A percentile compares a stretch with the other conserved stretches of the same genome.
Evolutionary conservation across 345 rosid species (phyloP).

Genomic region (Cochlearia excelsa): DNA sequence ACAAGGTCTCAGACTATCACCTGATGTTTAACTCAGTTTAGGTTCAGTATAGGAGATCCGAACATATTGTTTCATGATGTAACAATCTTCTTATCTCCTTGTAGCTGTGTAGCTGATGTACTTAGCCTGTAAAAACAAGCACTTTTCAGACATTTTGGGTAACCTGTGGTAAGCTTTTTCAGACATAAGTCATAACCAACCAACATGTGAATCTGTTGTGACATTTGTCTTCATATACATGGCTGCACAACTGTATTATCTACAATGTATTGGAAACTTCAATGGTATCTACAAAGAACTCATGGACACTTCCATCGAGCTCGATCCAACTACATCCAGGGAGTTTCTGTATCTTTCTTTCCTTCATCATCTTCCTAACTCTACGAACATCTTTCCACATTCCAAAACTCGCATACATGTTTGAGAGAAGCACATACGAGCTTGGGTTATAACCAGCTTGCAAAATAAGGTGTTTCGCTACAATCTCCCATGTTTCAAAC

Average conservation of each 20-base stretch:
- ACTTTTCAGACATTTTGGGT: constrained; percentile 12
- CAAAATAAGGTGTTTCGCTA: constrained; percentile 39
- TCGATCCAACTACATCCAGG: constrained; percentile 67
- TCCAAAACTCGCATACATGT: constrained; percentile 51
- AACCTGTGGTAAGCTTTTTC: constrained; percentile 17
- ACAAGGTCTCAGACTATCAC: constrained; percentile 12
- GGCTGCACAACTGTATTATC: constrained; percentile 14
- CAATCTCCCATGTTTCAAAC: constrained; percentile 47
- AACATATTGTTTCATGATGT: constrained; percentile 18
- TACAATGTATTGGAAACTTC: constrained; percentile 31
- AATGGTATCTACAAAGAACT: constrained; percentile 44
- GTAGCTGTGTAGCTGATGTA: constrained; percentile 34
- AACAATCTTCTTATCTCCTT: constrained; percentile 23
- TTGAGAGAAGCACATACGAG: constrained; percentile 45
- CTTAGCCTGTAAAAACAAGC: constrained; percentile 32
- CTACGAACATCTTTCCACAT: constrained; percentile 51
- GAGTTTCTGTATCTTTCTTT: constrained; percentile 42
- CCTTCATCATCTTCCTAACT: constrained; percentile 54
- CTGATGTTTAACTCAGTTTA: constrained; percentile 26
- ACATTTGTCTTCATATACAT: background rate
- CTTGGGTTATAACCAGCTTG: constrained; percentile 41
- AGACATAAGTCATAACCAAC: background rate
- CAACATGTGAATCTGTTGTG: too few species aligned
- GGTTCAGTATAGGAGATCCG: constrained; percentile 20
- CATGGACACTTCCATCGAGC: constrained; percentile 49